Conservation (phyloP, 192 early-diverging fungal species). For the Podila epicladia region DNA sequence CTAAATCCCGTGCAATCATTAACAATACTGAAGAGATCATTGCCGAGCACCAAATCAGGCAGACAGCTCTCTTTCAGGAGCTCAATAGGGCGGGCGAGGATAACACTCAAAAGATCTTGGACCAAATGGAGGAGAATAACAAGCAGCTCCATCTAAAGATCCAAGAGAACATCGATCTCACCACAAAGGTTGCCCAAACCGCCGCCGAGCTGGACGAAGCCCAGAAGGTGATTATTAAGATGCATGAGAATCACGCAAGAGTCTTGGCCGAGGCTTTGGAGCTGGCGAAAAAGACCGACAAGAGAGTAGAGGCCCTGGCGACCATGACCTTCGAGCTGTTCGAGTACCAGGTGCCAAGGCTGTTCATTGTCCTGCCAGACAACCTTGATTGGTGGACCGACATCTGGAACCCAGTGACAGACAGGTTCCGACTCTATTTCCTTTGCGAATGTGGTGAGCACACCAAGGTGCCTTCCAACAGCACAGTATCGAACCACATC, state of each 20-base stretch:
- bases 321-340: background rate
- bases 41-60: too few species aligned
- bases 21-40: too few species aligned
- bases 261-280: background rate
- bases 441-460: conserved; percentile 5
- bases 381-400: background rate
- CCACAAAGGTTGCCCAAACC: background rate
- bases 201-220: background rate
- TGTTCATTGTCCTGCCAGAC: background rate
- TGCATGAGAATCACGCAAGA: background rate
- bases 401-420: background rate
- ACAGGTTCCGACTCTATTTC: conserved; percentile 1
- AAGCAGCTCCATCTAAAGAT: background rate
- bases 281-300: background rate
- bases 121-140: background rate
- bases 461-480: background rate
- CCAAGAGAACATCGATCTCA: background rate
- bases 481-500: background rate
- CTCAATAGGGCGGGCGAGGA: background rate
- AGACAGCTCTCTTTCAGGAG: background rate
- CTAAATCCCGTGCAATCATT: background rate
- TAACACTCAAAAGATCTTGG: background rate
- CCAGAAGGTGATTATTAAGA: background rate
- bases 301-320: background rate
- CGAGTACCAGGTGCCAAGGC: background rate